These are phyloP conservation scores for Eleusine indica DNA, from an alignment of 176 grass and related monocot species.

Conservation along the genomic window DNA sequence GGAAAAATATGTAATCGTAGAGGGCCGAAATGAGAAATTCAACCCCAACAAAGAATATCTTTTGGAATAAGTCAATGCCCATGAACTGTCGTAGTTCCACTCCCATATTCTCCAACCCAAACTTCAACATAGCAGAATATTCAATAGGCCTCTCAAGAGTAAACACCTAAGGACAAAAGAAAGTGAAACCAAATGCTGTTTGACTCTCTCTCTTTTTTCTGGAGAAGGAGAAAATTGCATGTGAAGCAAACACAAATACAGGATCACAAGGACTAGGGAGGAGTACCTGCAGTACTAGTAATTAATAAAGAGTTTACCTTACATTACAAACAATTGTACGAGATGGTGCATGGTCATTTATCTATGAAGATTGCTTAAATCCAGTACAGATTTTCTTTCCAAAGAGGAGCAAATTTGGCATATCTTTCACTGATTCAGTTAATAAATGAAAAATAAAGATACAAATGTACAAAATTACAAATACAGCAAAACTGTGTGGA, in stretches of 20 bases:
- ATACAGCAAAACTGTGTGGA: slow-evolving; percentile 7
- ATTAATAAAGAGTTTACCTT: neutral
- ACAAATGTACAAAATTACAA: neutral
- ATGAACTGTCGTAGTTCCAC: slow-evolving; percentile 31
- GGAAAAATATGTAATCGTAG: neutral
- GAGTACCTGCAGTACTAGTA: neutral
- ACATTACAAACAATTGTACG: neutral
- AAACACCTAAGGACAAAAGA: neutral
- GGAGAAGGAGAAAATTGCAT: neutral
- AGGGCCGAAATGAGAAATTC: neutral
- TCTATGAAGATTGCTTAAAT: slow-evolving; percentile 5
- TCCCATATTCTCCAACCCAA: neutral
- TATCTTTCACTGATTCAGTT: neutral
- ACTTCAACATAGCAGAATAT: neutral
- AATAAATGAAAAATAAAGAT: slow-evolving; percentile 18
- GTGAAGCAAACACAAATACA: neutral
- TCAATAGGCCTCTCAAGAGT: neutral
- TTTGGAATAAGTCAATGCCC: slow-evolving; percentile 47
- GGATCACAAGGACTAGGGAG: neutral
- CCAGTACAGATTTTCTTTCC: slow-evolving; percentile 17
- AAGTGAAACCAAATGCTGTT: slow-evolving; percentile 6
- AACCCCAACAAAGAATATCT: slow-evolving; percentile 34
- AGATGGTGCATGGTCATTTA: slow-evolving; percentile 2
- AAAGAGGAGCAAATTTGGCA: neutral
- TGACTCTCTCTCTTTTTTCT: neutral